Base-by-base conservation (phyloP, 1,284 basidiomycete genomes). In the Leccinum griseonigrum region DNA sequence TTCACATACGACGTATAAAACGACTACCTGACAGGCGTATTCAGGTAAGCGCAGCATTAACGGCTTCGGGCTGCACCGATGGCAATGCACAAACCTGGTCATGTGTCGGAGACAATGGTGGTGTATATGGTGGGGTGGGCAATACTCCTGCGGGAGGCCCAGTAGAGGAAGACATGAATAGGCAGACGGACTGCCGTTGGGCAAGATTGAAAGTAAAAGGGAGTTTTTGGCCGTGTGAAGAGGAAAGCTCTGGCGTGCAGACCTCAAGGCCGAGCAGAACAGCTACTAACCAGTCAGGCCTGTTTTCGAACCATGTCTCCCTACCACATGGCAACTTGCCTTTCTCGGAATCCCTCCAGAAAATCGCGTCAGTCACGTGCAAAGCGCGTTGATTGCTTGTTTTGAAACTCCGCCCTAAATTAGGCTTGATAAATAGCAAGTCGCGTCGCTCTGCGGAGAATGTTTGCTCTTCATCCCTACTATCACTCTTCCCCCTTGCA, bases 1-100 rank as follows among this genome's bases (percentile, higher is more conserved):
- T 65, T 48, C 40, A 83, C 89, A 69, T 76, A 91, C 90, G 62
- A 90, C 88, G 69, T 91, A 92, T 66, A 92, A 78, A 26, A 86
- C 82, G 57, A 86, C 85, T 61, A 85, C 80, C 85, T 87, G 66
- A 66, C 58, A 57, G 56, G 59, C 34, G 59, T 58, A 59, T 66
- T 56, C 65, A 59, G 40, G 72, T 74, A 63, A 75, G 74, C 63
- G 72, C 65, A 61, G 48, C 61, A 59, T 64, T 65, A 61, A 58
- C 36, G 54, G 54, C 31, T 63, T 64, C 61, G 34, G 64, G 50
- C 18, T 56, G 60, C 60, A 60, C 62, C 54, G 62, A 65, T 50
- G 59, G 36, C 43, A 60, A 63, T 60, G 57, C 50, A 76, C 78
- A 55, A 60, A 81, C 79, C 75, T 80, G 79, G 70, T 81, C 76